These are phyloP conservation scores for Ogataea trehaloabstinens DNA, from an alignment of 805 yeast genomes.

Conservation along the genomic window DNA sequence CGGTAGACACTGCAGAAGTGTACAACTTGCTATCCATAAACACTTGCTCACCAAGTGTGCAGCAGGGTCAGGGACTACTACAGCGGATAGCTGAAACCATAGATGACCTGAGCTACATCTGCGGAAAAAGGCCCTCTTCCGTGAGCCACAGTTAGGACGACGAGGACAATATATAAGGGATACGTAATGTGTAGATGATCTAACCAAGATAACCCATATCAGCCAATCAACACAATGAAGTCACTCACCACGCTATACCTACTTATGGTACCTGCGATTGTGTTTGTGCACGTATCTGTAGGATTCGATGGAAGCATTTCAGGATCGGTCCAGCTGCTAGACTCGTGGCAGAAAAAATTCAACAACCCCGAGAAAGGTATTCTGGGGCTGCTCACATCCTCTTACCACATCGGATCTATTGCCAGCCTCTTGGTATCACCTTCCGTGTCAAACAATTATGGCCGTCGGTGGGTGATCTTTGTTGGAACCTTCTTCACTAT, in stretches of 20 bases:
- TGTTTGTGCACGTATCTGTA: slow-evolving; percentile 2
- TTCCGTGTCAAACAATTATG: slow-evolving; percentile 27
- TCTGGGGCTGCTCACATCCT: not conserved
- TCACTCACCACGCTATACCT: too few species aligned
- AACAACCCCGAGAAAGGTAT: not conserved
- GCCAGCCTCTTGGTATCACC: slow-evolving; percentile 1
- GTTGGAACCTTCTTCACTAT: slow-evolving; percentile 51
- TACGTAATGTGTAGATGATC: too few species aligned
- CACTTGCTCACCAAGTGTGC: not conserved
- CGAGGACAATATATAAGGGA: too few species aligned
- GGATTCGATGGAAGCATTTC: slow-evolving; percentile 1
- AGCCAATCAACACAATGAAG: too few species aligned
- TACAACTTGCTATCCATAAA: not conserved
- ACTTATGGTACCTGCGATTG: slow-evolving; percentile 1
- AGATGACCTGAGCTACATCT: not conserved
- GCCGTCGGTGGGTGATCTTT: slow-evolving; percentile 56
- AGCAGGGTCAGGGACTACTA: not conserved
- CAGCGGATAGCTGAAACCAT: not conserved
- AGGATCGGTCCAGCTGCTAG: slow-evolving; percentile 1
- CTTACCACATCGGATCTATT: slow-evolving; percentile 1
- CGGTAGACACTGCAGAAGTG: not conserved
- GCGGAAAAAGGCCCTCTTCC: not conserved
- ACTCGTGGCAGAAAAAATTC: slow-evolving; percentile 1
- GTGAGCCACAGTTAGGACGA: too few species aligned
- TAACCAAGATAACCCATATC: too few species aligned